Evolutionary conservation across 2,329 filamentous ascomycete species (phyloP).

Genomic region (Sphaerulina musiva): DNA sequence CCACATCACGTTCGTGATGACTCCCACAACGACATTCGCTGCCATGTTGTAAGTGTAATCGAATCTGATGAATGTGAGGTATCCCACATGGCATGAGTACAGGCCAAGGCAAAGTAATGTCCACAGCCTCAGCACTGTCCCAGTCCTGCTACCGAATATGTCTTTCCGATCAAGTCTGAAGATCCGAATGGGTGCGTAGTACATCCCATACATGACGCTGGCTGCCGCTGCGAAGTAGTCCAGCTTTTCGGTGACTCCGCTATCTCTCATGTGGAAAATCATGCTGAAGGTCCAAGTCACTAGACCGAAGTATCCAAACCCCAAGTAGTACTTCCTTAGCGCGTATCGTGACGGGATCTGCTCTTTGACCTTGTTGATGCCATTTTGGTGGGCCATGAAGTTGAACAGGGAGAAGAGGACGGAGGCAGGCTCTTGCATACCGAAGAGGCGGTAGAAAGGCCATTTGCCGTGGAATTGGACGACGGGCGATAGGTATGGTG

Average conservation of each 20-base stretch:
- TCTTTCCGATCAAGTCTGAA: slow-evolving; percentile 67
- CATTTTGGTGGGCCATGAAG: slow-evolving; percentile 74
- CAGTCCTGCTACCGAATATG: slow-evolving; percentile 33
- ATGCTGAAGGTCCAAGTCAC: slow-evolving; percentile 82
- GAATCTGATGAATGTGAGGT: slow-evolving; percentile 80
- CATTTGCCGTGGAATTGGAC: slow-evolving; percentile 98
- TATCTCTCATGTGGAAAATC: slow-evolving; percentile 89
- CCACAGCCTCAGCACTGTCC: slow-evolving; percentile 62
- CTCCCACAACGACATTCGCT: slow-evolving; percentile 77
- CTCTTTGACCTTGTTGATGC: slow-evolving; percentile 63
- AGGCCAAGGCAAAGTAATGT: slow-evolving; percentile 63
- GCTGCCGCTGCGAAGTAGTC: slow-evolving; percentile 95
- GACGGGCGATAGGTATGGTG: slow-evolving; percentile 58
- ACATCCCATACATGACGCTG: slow-evolving; percentile 83
- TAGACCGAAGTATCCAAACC: slow-evolving; percentile 73
- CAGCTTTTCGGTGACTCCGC: slow-evolving; percentile 76
- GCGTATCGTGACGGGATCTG: slow-evolving; percentile 66
- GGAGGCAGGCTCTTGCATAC: slow-evolving; percentile 90
- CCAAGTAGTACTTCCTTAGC: slow-evolving; percentile 71
- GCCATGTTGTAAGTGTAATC: slow-evolving; percentile 98
- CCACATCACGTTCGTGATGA: slow-evolving; percentile 79
- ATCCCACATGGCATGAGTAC: slow-evolving; percentile 71
- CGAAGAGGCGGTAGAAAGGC: slow-evolving; percentile 85
- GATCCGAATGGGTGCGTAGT: slow-evolving; percentile 73
- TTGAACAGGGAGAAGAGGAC: slow-evolving; percentile 93